These are phyloP conservation scores for Ophiocordyceps australis DNA, from an alignment of 2,329 filamentous ascomycete species.

Conservation along the genomic window DNA sequence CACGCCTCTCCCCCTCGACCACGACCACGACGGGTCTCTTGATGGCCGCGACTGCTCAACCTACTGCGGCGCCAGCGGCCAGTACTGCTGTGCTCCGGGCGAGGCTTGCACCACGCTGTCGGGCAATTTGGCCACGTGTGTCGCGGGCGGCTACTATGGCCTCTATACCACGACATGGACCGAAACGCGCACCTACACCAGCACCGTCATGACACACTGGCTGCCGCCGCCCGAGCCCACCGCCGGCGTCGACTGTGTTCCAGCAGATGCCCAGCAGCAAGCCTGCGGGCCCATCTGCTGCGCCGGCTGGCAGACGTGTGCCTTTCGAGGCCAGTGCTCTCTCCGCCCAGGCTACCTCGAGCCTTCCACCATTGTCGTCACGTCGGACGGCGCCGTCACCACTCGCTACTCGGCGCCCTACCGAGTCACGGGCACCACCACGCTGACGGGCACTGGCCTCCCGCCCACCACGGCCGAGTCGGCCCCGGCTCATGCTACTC, in stretches of 20 bases:
- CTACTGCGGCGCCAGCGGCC: constrained; percentile 34
- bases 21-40: background rate
- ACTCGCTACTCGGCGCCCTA: constrained; percentile 33
- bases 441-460: constrained; percentile 31
- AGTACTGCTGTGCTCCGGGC: constrained; percentile 33
- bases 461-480: constrained; percentile 29
- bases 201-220: constrained; percentile 33
- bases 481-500: constrained; percentile 27
- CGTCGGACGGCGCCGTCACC: constrained; percentile 27
- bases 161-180: constrained; percentile 41
- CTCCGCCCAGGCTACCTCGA: constrained; percentile 28
- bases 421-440: constrained; percentile 36
- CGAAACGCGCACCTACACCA: constrained; percentile 39
- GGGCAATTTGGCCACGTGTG: constrained; percentile 30
- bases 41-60: constrained; percentile 25
- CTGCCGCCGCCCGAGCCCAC: constrained; percentile 24
- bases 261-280: constrained; percentile 31
- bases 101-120: constrained; percentile 31
- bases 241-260: constrained; percentile 28
- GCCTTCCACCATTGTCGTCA: constrained; percentile 22
- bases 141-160: constrained; percentile 14
- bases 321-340: constrained; percentile 35
- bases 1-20: constrained; percentile 2
- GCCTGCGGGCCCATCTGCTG: constrained; percentile 57
- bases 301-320: constrained; percentile 50